phyloP scores from a whole-genome alignment of 192 early-diverging fungal species.

The Coemansia sp. region DNA sequence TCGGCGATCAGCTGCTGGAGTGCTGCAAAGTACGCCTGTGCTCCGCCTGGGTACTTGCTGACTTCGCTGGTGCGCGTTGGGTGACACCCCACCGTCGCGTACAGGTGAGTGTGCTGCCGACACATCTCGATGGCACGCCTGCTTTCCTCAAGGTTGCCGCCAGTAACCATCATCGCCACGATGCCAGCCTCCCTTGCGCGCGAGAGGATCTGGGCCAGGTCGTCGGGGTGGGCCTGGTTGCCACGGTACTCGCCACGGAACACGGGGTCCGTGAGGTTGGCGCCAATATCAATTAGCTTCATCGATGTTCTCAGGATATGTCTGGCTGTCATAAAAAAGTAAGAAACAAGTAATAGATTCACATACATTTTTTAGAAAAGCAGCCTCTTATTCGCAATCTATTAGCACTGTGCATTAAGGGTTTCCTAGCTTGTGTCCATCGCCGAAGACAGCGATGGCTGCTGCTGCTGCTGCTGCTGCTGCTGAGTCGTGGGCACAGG shows the following conservation, averaged over 20 bases:
- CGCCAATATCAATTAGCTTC: constrained; percentile 74
- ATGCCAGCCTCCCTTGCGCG: constrained; percentile 69
- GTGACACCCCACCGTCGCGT: constrained; percentile 80
- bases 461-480: neutral
- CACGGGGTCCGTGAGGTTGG: constrained; percentile 86
- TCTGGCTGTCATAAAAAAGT: neutral
- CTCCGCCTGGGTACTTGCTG: constrained; percentile 55
- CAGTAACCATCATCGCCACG: constrained; percentile 80
- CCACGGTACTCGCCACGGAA: constrained; percentile 80
- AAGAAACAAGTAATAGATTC: neutral
- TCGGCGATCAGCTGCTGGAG: constrained; percentile 46
- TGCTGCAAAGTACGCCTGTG: constrained; percentile 61
- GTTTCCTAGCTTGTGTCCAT: constrained; percentile 24
- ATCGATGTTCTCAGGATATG: constrained; percentile 7
- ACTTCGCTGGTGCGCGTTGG: constrained; percentile 80
- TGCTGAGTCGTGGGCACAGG: constrained; percentile 15
- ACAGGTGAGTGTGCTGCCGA: constrained; percentile 55
- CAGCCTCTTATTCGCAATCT: neutral
- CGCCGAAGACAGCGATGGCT: neutral
- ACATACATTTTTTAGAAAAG: neutral
- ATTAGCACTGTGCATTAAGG: neutral
- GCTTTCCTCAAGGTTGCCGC: constrained; percentile 62
- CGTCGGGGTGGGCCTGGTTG: constrained; percentile 73
- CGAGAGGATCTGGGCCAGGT: constrained; percentile 61
- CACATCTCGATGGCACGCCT: constrained; percentile 61